A percentile compares a stretch with the other conserved stretches of the same genome.
These are phyloP conservation scores for Alternaria conjuncta DNA, from an alignment of 2,329 filamentous ascomycete species.

Conservation along the genomic window DNA sequence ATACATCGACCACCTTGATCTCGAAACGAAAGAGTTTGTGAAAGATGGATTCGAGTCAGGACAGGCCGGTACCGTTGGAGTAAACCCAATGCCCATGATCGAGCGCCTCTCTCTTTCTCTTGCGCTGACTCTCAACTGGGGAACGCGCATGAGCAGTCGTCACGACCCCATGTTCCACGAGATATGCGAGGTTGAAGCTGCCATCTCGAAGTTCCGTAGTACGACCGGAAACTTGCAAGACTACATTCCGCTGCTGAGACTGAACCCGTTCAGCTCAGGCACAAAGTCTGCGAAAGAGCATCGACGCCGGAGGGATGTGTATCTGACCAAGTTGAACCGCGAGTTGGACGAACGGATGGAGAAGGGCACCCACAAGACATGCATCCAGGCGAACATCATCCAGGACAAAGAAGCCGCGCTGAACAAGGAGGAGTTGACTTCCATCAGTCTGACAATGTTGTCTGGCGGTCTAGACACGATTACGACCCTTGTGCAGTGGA, in stretches of 20 bases:
- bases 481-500: conserved; percentile 70
- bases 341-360: conserved; percentile 67
- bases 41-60: conserved; percentile 67
- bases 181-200: conserved; percentile 68
- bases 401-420: conserved; percentile 68
- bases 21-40: conserved; percentile 69
- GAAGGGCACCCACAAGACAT: conserved; percentile 66
- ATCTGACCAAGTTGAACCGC: conserved; percentile 63
- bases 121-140: conserved; percentile 71
- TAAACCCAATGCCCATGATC: conserved; percentile 73
- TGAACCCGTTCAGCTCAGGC: conserved; percentile 68
- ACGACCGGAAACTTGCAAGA: conserved; percentile 68
- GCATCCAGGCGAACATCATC: conserved; percentile 72
- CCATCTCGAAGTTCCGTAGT: conserved; percentile 64
- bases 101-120: conserved; percentile 69
- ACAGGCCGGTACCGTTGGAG: conserved; percentile 58
- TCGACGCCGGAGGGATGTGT: conserved; percentile 65
- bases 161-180: conserved; percentile 67
- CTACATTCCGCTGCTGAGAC: conserved; percentile 64
- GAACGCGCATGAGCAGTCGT: conserved; percentile 64
- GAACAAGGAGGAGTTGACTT: conserved; percentile 67
- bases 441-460: conserved; percentile 72
- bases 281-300: conserved; percentile 66
- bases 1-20: conserved; percentile 67
- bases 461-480: conserved; percentile 72